Base-by-base conservation (phyloP, 495 filamentous ascomycete species). In the Xylaria sp. region DNA sequence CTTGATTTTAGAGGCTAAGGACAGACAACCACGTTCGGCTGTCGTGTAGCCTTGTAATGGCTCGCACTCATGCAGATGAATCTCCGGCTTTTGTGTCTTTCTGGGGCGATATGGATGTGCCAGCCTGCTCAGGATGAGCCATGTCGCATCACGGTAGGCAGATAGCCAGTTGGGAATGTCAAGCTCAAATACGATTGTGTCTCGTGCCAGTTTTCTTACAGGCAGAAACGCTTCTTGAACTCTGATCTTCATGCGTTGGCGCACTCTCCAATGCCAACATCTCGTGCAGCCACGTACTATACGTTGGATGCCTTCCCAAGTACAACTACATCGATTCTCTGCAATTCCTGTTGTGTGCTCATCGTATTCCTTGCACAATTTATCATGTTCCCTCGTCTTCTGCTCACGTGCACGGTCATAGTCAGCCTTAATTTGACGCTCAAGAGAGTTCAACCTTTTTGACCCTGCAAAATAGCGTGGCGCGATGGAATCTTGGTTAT, bases 171-270 rank as follows among this genome's bases (percentile, higher is more conserved):
- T 24, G 5, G 83, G 84, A 58, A 79, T 78, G 5, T 61, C 63
- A 1, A 88, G 74, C 67, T 88, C 85, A 43, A 88, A 88, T 3
- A 86, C 40, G 4, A 82, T 71, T 1, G 71, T 72, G 55, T 80
- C 79, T 0, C 74, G 74, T 21, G 75, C 68, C 6, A 74, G 26
- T 1, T 75, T 35, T 5, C 80, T 67, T 2, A 57, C 21, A 0
- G 87, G 86, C 1, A 89, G 78, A n/a, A 80, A 80, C 67, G 82
- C 71, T 71, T 89, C 87, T 40, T 85, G 80, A 29, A 81, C 68
- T 59, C 71, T 7, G 26, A 88, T 84, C 1, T 76, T 61, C n/a
- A 85, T 75, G 29, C 73, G 58, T 6, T 76, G 73, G 6, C 76
- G 68, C 41, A 7, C 4, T 52, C 72, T 71, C 64, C 29, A 1